These are phyloP conservation scores for Alternaria sp. DNA, from an alignment of 2,329 filamentous ascomycete genomes.

Conservation along the genomic window DNA sequence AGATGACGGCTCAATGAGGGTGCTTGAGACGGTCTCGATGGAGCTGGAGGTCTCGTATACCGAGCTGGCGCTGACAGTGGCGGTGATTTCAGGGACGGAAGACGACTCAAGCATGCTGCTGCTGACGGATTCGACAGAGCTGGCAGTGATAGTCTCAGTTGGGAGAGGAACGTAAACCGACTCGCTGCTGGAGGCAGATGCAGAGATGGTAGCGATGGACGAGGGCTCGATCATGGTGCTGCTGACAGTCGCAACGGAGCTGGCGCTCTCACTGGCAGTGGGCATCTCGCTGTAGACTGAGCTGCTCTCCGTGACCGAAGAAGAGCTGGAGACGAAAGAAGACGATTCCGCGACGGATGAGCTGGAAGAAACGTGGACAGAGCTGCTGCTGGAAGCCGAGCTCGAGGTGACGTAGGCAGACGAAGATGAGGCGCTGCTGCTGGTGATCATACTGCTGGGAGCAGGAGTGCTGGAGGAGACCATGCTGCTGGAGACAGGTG, in stretches of 20 bases:
- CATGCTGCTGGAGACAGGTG: not conserved
- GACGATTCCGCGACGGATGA: not conserved
- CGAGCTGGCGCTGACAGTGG: not conserved
- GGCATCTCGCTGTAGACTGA: slow-evolving; percentile 3
- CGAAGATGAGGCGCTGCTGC: slow-evolving; percentile 4
- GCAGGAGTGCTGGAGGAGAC: not conserved
- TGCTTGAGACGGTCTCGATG: not conserved
- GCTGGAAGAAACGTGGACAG: slow-evolving; percentile 2
- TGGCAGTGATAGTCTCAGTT: not conserved
- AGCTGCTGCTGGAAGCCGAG: not conserved
- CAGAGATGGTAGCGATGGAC: not conserved
- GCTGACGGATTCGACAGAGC: not conserved
- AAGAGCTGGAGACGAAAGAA: not conserved
- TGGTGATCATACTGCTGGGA: not conserved
- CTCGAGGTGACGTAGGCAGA: slow-evolving; percentile 5
- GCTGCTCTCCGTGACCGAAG: not conserved
- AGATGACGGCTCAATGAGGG: slow-evolving; percentile 2
- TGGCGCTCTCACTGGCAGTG: not conserved
- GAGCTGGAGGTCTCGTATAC: not conserved
- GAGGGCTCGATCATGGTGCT: slow-evolving; percentile 2
- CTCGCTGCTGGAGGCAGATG: not conserved
- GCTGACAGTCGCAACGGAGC: not conserved
- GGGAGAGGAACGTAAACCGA: not conserved
- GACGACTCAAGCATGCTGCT: not conserved
- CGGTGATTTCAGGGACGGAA: not conserved